Conservation (phyloP, 192 early-diverging fungal genomes). For the Backusella tuberculispora region DNA sequence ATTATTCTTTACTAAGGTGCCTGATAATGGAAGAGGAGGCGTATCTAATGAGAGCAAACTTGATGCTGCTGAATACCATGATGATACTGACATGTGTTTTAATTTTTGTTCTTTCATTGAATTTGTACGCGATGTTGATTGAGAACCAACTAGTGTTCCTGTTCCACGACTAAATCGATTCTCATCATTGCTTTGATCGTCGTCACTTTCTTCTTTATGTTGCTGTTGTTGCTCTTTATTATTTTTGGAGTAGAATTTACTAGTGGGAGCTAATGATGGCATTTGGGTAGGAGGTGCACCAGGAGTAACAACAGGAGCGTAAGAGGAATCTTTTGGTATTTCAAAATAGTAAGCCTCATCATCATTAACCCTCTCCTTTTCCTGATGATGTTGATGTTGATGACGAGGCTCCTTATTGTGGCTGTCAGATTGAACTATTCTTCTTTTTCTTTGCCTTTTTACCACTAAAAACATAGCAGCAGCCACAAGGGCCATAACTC, state of each 20-base stretch:
- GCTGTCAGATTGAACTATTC: neutral
- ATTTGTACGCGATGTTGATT: neutral
- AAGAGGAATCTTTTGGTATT: neutral
- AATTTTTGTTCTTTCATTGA: neutral
- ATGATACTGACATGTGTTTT: constrained; percentile 2
- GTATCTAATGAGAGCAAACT: neutral
- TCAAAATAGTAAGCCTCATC: neutral
- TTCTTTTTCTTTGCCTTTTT: neutral
- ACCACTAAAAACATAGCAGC: constrained; percentile 11
- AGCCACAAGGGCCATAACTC: constrained; percentile 12
- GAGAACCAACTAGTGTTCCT: neutral
- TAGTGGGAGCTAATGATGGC: neutral
- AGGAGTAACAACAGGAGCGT: neutral
- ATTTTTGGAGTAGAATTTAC: no score
- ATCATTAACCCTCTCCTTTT: neutral
- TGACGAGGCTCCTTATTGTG: neutral
- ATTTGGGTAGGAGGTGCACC: no score
- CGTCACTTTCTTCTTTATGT: neutral
- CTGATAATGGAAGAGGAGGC: neutral
- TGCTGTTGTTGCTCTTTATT: no score
- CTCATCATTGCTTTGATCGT: neutral
- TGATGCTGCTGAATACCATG: neutral
- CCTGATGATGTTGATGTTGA: no score
- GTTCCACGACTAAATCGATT: neutral
- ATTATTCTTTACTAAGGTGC: no score